phyloP scores from a whole-genome alignment of 768 basidiomycete species.

The Lyophyllum atratum region DNA sequence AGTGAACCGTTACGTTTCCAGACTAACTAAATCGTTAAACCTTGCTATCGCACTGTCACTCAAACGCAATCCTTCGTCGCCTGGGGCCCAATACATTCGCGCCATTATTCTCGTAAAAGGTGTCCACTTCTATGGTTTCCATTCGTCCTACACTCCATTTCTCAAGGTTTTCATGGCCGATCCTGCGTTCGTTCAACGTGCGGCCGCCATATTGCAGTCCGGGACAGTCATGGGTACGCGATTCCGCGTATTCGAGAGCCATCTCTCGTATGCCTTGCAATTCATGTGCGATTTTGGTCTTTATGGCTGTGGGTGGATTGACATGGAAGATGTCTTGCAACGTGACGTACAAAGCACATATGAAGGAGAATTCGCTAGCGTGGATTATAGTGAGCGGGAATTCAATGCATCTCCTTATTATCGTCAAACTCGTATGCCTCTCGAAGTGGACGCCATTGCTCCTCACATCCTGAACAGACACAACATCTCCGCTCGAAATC shows the following conservation, averaged over 20 bases:
- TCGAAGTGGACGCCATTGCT: conserved; percentile 85
- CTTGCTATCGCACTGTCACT: conserved; percentile 83
- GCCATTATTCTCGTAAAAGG: conserved; percentile 89
- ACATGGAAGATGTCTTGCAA: conserved; percentile 67
- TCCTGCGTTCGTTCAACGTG: conserved; percentile 67
- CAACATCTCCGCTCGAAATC: conserved; percentile 58
- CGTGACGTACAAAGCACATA: conserved; percentile 39
- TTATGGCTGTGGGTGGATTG: conserved; percentile 91
- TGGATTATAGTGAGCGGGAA: conserved; percentile 14
- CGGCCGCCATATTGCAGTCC: conserved; percentile 75
- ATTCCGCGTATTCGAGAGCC: conserved; percentile 85
- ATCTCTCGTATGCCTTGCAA: conserved; percentile 85
- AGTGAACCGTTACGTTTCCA: conserved; percentile 77
- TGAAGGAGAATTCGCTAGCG: conserved; percentile 33
- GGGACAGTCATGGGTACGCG: conserved; percentile 81
- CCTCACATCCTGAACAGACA: conserved; percentile 88
- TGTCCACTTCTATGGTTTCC: conserved; percentile 95
- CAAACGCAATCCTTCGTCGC: conserved; percentile 66
- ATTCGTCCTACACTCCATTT: conserved; percentile 80
- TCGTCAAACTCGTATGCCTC: conserved; percentile 63
- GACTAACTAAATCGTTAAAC: conserved; percentile 76
- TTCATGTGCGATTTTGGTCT: conserved; percentile 95
- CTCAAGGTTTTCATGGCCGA: conserved; percentile 82
- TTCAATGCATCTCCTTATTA: conserved; percentile 59
- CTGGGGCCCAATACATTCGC: conserved; percentile 64